Evolutionary conservation across 1,139 yeast genomes (phyloP).

Genomic region (Saccharomycopsis crataegensis): DNA sequence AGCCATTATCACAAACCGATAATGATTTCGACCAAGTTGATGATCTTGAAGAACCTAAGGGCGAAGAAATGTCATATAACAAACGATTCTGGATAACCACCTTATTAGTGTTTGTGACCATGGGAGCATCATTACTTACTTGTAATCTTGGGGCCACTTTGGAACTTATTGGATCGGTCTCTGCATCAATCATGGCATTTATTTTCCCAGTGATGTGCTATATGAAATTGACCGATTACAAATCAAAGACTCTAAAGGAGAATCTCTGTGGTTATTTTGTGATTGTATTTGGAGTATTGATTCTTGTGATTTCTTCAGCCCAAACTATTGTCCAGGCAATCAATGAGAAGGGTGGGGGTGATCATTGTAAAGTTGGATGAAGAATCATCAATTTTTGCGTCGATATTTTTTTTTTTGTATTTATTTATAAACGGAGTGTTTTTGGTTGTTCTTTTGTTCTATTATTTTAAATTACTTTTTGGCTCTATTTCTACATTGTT

Average conservation of each 20-base stretch:
- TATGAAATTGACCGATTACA: conserved; percentile 52
- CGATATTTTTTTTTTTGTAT: too few species aligned
- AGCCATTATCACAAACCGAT: conserved; percentile 10
- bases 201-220: conserved; percentile 85
- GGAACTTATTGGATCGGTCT: conserved; percentile 86
- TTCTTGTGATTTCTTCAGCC: conserved; percentile 71
- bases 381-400: background rate
- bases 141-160: conserved; percentile 85
- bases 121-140: conserved; percentile 70
- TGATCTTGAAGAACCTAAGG: background rate
- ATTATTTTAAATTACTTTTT: too few species aligned
- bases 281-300: conserved; percentile 61
- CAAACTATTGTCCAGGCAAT: conserved; percentile 59
- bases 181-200: conserved; percentile 89
- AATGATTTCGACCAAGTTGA: background rate
- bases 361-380: conserved; percentile 32
- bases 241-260: conserved; percentile 35
- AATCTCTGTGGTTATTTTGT: conserved; percentile 54
- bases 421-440: too few species aligned
- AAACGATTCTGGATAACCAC: conserved; percentile 67
- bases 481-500: too few species aligned
- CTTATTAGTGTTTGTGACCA: conserved; percentile 55
- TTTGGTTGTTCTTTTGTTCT: too few species aligned
- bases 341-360: conserved; percentile 28
- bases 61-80: conserved; percentile 30